Evolutionary conservation across 345 rosid species (phyloP).

Genomic region (Citrus australasica): DNA sequence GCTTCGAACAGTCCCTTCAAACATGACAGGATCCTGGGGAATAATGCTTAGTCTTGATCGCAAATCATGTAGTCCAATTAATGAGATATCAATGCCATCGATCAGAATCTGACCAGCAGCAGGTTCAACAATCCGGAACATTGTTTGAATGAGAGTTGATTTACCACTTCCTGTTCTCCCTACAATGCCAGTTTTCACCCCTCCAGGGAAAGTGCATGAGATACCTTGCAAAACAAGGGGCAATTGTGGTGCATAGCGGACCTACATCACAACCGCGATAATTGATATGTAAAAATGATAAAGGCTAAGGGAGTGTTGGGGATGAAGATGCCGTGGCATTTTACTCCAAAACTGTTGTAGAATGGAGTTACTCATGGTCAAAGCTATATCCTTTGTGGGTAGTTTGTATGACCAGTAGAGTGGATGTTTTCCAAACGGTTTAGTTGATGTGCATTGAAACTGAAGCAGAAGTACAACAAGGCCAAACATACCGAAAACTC

Average conservation of each 20-base stretch:
- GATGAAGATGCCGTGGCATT: background rate
- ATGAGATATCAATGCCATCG: background rate
- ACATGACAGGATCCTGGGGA: conserved; percentile 4
- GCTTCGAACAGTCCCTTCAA: background rate
- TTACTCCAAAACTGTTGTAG: background rate
- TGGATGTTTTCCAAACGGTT: background rate
- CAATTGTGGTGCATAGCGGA: background rate
- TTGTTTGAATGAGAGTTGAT: background rate
- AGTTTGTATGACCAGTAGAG: background rate
- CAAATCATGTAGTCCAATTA: conserved; percentile 4
- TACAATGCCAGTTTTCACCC: background rate
- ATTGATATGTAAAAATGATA: background rate
- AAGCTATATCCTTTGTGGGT: background rate
- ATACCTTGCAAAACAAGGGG: background rate
- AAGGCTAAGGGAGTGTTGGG: background rate
- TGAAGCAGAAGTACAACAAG: background rate
- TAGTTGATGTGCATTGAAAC: background rate
- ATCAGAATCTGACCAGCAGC: background rate
- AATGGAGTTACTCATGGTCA: too few relatives aligned
- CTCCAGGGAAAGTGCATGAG: background rate
- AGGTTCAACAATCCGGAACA: background rate
- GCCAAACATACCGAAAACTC: background rate
- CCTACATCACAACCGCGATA: background rate
- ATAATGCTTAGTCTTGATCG: background rate
- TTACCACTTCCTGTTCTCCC: conserved; percentile 4